Conservation (phyloP, 768 basidiomycete species). For the Boletus reticulatus region DNA sequence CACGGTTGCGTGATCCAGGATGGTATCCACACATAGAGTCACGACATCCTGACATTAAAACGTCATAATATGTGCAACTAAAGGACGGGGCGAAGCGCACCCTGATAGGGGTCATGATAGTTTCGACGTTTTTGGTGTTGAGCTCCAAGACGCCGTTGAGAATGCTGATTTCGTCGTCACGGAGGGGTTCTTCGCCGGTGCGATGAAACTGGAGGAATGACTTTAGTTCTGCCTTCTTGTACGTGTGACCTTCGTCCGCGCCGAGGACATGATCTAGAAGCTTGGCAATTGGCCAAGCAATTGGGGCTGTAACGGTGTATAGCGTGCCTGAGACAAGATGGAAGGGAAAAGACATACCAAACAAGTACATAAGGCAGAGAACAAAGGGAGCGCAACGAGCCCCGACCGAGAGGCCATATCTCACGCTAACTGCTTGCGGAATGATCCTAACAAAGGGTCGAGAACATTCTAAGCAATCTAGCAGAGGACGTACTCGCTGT, state of each 20-base stretch:
- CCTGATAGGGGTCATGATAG: conserved; percentile 81
- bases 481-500: conserved; percentile 36
- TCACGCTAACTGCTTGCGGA: conserved; percentile 70
- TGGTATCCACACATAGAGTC: conserved; percentile 71
- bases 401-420: conserved; percentile 80
- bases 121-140: conserved; percentile 69
- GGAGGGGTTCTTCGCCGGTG: conserved; percentile 67
- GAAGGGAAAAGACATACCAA: conserved; percentile 26
- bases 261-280: conserved; percentile 84
- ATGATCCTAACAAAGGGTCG: conserved; percentile 46
- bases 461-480: neutral
- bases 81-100: conserved; percentile 29
- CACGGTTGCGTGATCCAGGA: conserved; percentile 76
- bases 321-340: neutral
- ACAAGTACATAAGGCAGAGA: conserved; percentile 66
- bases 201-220: conserved; percentile 81
- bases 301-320: conserved; percentile 48
- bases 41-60: conserved; percentile 63
- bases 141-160: conserved; percentile 78
- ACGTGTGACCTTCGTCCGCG: conserved; percentile 64
- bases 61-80: neutral
- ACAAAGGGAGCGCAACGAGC: conserved; percentile 78
- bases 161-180: conserved; percentile 81
- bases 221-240: conserved; percentile 80
- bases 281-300: conserved; percentile 70